Evolutionary conservation across 1,284 basidiomycete species (phyloP).

Genomic region (Pholiota adiposa): DNA sequence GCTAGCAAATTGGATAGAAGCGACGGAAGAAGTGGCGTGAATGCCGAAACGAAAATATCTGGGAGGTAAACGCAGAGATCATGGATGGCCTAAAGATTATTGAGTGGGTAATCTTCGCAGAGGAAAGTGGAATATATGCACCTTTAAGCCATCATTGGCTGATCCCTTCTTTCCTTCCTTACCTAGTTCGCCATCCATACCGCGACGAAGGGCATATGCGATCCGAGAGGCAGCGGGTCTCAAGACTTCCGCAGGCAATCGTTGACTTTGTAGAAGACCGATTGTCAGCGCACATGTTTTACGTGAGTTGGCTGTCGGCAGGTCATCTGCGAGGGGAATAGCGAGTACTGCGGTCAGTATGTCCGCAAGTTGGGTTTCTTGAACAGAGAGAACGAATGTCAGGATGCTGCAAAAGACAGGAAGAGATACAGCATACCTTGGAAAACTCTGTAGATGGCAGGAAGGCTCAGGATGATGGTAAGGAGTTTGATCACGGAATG

Average conservation of each 20-base stretch:
- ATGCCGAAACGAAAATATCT: constrained; percentile 63
- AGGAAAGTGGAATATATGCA: constrained; percentile 30
- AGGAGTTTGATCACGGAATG: constrained; percentile 72
- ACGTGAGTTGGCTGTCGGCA: constrained; percentile 81
- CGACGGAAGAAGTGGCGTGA: constrained; percentile 61
- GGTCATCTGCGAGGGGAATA: constrained; percentile 65
- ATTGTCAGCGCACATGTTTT: constrained; percentile 80
- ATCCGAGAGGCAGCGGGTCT: constrained; percentile 64
- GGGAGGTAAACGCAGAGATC: constrained; percentile 69
- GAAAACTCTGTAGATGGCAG: constrained; percentile 63
- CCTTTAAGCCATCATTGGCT: constrained; percentile 73
- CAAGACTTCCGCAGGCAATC: constrained; percentile 64
- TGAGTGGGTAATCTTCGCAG: constrained; percentile 12
- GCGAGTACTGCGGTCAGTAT: constrained; percentile 67
- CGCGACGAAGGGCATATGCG: constrained; percentile 68
- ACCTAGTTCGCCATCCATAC: constrained; percentile 81
- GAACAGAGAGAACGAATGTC: not conserved
- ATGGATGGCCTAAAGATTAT: constrained; percentile 61
- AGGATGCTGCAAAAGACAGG: not conserved
- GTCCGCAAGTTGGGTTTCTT: constrained; percentile 60
- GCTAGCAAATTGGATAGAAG: constrained; percentile 67
- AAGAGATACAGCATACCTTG: constrained; percentile 47
- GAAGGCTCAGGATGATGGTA: constrained; percentile 58
- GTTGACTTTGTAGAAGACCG: constrained; percentile 70
- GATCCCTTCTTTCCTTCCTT: constrained; percentile 86